Base-by-base conservation (phyloP, 2,329 filamentous ascomycete genomes). In the Penicillium sp. region DNA sequence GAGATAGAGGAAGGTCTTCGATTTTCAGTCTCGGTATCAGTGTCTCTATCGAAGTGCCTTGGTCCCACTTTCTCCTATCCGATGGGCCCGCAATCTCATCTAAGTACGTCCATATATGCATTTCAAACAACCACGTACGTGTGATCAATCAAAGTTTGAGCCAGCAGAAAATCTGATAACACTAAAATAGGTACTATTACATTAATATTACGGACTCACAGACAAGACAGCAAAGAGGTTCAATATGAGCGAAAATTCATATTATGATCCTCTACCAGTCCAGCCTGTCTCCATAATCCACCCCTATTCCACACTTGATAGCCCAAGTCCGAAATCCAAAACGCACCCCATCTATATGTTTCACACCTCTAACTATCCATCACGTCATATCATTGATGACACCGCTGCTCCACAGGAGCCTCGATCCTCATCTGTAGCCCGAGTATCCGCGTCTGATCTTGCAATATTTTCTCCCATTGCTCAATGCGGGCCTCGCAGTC, bases 401-500 rank as follows among this genome's bases (percentile, higher is more conserved):
- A 8, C 19, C 14, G 27, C 21, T 19, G 16, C 19, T 13, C 46
- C 4, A 21, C 11, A 22, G 29, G 9, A 4, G 22, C 29, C n/a
- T 24, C 21, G 2, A 61, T 49, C 14, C 29, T 60, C 39, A 65
- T 66, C 49, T 68, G 64, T 39, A 68, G 19, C 11, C 39, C 19
- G 4, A 42, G 54, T 51, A 63, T 59, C 49, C 62, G 55, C 3
- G 59, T 56, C n/a, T 61, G 65, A 35, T 54, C 48, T 14, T 65
- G 63, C 29, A 69, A 46, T 13, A 63, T 44, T 33, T 60, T 62
- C 58, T 70, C 68, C 26, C 68, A 65, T 14, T 58, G 61, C 45
- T 65, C 63, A 52, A 71, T 53, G 19, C 62, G 54, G 37, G 66
- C 64, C 50, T 70, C 68, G 27, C 67, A 66, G 14, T 68, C 64